Base-by-base conservation (phyloP, 208 protist species). In the Trypanosoma scelopori region DNA sequence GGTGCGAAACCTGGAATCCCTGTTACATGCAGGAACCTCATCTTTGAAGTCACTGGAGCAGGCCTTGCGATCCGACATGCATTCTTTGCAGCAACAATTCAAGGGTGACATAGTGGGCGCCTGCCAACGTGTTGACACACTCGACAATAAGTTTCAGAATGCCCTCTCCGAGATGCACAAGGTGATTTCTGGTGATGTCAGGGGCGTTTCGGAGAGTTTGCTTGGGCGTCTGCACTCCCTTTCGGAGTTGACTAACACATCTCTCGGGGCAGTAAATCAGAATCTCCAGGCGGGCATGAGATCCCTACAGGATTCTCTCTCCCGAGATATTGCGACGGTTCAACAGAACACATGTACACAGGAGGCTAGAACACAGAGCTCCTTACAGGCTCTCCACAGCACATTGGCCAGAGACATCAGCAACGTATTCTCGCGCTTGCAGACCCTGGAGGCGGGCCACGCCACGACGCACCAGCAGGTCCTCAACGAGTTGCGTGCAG, bases 401-500 rank as follows among this genome's bases (percentile, higher is more conserved):
- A 76, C 64, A 1, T 70, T 95, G 30, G 49, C 76, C 5, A 50
- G 28, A n/a, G 90, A 95, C 55, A 69, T 93, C 47, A 65, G 73
- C 22, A 69, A 72, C 45, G 65, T 93, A 18, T 77, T 75, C 25
- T 80, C 88, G 68, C 84, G 81, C 35, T 75, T 75, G 64, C 90
- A 93, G 61, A 64, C 59, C 25, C 68, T 82, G 4, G 87, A 92
- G 51, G 65, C 59, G 7, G 78, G 73, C 3, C 73, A 89, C 61
- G 72, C 70, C 45, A 50, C 70, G 1, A 69, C 76, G 12, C 83
- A 95, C 37, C 86, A 95, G 65, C 65, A 75, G 32, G 55, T 93
- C 20, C 41, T 91, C 50, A 72, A 85, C 50, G 86, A 92, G 66
- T 69, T 95, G 18, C 59, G 76, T 23, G 85, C 89, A 64, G 82